Conservation (phyloP, 495 filamentous ascomycete genomes). For the Arthonia radiata region DNA sequence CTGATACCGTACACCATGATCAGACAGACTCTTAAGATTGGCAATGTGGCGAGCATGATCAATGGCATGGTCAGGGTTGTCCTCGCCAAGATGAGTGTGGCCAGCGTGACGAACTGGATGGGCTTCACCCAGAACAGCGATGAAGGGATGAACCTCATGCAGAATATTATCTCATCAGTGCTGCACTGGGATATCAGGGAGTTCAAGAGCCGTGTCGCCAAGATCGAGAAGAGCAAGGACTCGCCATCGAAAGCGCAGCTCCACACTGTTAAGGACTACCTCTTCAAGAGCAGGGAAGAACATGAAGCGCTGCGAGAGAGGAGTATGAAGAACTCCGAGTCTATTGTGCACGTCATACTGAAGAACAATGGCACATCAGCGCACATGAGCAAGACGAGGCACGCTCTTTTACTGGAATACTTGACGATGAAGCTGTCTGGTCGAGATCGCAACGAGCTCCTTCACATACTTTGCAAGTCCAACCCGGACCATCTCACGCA, state of each 20-base stretch:
- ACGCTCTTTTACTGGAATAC: conserved; percentile 26
- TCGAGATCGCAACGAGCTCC: conserved; percentile 34
- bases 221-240: conserved; percentile 25
- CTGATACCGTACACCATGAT: conserved; percentile 35
- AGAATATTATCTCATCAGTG: conserved; percentile 39
- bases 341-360: conserved; percentile 29
- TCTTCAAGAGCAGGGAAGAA: conserved; percentile 18
- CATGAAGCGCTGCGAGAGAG: conserved; percentile 20
- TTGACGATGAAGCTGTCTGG: conserved; percentile 29
- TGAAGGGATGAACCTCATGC: conserved; percentile 44
- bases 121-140: conserved; percentile 29
- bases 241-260: conserved; percentile 23
- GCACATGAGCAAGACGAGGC: too few relatives aligned
- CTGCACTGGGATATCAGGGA: conserved; percentile 34
- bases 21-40: conserved; percentile 34
- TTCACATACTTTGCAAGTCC: conserved; percentile 27
- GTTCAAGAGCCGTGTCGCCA: conserved; percentile 25
- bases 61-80: conserved; percentile 35
- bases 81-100: conserved; percentile 36
- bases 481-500: conserved; percentile 34
- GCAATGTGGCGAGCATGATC: conserved; percentile 46
- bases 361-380: too few relatives aligned
- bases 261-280: conserved; percentile 21
- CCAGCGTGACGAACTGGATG: conserved; percentile 38
- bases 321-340: conserved; percentile 17